phyloP scores from a whole-genome alignment of 2,329 filamentous ascomycete genomes.

The Penicillium fuscoglaucum region DNA sequence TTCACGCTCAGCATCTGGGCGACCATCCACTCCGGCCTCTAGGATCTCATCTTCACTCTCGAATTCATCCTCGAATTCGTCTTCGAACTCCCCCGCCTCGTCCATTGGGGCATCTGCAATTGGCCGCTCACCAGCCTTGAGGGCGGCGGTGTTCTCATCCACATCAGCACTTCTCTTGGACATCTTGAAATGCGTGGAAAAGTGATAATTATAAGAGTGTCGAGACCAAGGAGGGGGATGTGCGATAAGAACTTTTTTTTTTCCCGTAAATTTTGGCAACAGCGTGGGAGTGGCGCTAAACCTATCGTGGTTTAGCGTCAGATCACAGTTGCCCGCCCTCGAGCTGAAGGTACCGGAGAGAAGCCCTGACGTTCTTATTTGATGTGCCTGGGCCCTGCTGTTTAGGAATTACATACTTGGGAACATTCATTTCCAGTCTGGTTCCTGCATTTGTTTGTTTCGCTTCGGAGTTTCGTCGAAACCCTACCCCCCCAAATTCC shows the following conservation, averaged over 20 bases:
- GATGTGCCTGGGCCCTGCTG: slow-evolving; percentile 3
- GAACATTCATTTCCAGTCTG: slow-evolving; percentile 8
- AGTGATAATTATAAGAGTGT: slow-evolving; percentile 12
- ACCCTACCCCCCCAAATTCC: neutral
- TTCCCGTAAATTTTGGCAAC: slow-evolving; percentile 25
- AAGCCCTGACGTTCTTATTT: slow-evolving; percentile 4
- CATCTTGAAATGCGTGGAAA: slow-evolving; percentile 45
- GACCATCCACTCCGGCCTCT: slow-evolving; percentile 89
- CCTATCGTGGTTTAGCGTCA: slow-evolving; percentile 38
- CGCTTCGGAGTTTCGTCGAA: neutral
- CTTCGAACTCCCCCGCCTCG: slow-evolving; percentile 64
- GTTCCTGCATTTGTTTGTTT: slow-evolving; percentile 6
- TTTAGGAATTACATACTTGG: neutral
- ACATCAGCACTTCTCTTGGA: slow-evolving; percentile 61
- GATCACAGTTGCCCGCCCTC: slow-evolving; percentile 26
- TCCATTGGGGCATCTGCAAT: slow-evolving; percentile 51
- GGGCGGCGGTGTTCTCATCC: slow-evolving; percentile 53
- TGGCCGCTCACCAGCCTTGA: slow-evolving; percentile 64
- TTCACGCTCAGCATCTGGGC: slow-evolving; percentile 88
- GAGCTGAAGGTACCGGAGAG: slow-evolving; percentile 19
- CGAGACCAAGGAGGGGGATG: slow-evolving; percentile 14
- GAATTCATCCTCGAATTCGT: slow-evolving; percentile 93
- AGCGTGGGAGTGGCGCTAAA: slow-evolving; percentile 25
- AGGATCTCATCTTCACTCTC: slow-evolving; percentile 91
- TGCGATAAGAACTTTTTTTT: slow-evolving; percentile 37